Evolutionary conservation across 805 yeast genomes (phyloP), one percentile per base, ranked within the genome.

Genomic region (Torulaspora franciscae): DNA sequence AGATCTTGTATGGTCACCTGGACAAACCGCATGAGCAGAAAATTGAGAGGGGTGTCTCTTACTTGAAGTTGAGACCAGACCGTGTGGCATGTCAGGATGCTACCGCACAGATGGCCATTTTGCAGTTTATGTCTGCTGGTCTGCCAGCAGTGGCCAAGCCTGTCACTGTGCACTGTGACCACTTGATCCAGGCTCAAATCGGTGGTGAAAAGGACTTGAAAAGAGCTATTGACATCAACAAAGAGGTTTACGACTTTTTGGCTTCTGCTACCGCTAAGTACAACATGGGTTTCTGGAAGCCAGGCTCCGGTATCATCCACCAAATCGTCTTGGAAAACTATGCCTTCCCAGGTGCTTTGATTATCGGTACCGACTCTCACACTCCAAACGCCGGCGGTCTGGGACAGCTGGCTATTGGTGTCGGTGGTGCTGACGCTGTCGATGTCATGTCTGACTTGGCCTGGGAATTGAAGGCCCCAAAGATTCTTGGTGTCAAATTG

Each of bases 21-120:
- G 96, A 85, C 64, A 80, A 91, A 63, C 97, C 97, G 51, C 90
- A 85, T 59, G 89, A 79, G 56, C 88, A 88, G 71, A 82, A 84
- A 54, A 80, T 85, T 58, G 78, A 72, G 69, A 83, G 98, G 68
- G 97, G 98, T 65, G 78, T 80, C 46, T 83, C 93, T 40, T 91
- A 91, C 73, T 77, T 90, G 70, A 91, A 91, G 73, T 78, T 91
- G 66, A 83, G 95, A 72, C 98, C 98, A 45, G 98, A 90, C 70
- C 81, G 98, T 70, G 97, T 91, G 50, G 97, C 97, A 40, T 89
- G 95, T 85, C 98, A 90, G 76, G 98, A 90, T 75, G 98, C 98
- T 47, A 88, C 96, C 47, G 97, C 97, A 47, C 98, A 90, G 75
- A 90, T 90, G 98, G 96, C 97, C 46, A 79, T 90, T 58, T 75